These are phyloP conservation scores for Obba rivulosa DNA, from an alignment of 768 basidiomycete species.

Conservation along the genomic window DNA sequence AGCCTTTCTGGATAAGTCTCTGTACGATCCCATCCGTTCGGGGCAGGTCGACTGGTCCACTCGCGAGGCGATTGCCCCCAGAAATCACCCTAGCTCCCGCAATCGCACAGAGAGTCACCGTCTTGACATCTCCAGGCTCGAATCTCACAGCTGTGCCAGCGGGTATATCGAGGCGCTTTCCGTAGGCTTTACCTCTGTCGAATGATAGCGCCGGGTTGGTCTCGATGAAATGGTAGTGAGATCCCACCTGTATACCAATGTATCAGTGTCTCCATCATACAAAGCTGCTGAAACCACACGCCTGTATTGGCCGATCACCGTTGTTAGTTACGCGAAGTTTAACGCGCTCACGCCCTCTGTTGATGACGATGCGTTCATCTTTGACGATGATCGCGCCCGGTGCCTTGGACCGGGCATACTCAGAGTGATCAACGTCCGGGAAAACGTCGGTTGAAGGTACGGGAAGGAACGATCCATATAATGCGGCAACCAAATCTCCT, in stretches of 20 bases:
- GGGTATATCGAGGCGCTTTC: slow-evolving; percentile 85
- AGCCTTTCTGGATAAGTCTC: slow-evolving; percentile 52
- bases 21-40: slow-evolving; percentile 43
- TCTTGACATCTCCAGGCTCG: slow-evolving; percentile 87
- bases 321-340: slow-evolving; percentile 78
- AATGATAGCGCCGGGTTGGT: slow-evolving; percentile 78
- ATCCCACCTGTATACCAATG: slow-evolving; percentile 59
- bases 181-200: slow-evolving; percentile 76
- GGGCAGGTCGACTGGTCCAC: slow-evolving; percentile 43
- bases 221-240: slow-evolving; percentile 93
- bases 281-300: slow-evolving; percentile 27
- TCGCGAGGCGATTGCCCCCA: slow-evolving; percentile 75
- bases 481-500: slow-evolving; percentile 74
- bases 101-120: slow-evolving; percentile 76
- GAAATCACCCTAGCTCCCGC: slow-evolving; percentile 66
- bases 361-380: slow-evolving; percentile 66
- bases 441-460: slow-evolving; percentile 64
- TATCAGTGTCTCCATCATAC: slow-evolving; percentile 7
- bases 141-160: slow-evolving; percentile 96
- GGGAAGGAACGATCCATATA: slow-evolving; percentile 95
- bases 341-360: slow-evolving; percentile 65
- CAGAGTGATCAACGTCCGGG: slow-evolving; percentile 43
- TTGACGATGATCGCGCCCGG: slow-evolving; percentile 76
- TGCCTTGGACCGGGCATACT: slow-evolving; percentile 46
- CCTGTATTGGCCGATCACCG: slow-evolving; percentile 92